Percentiles rank a stretch among this genome's conserved stretches.
phyloP scores from a whole-genome alignment of 208 protist species.

The Leishmania tropica region DNA sequence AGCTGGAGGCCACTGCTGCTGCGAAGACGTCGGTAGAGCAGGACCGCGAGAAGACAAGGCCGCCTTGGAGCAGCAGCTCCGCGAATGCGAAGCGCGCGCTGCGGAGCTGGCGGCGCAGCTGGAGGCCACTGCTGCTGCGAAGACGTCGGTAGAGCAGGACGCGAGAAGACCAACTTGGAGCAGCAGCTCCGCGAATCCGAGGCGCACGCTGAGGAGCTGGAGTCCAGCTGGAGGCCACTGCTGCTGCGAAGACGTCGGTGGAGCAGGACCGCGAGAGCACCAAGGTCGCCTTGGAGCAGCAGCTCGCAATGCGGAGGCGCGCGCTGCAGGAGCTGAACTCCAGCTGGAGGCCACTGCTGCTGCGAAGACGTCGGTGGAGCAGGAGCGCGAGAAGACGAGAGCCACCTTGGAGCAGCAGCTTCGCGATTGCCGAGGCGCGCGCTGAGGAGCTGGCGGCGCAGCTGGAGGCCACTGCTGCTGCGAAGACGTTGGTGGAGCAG shows the following conservation, averaged over 20 bases:
- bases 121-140: background rate
- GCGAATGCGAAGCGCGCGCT: no score
- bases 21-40: background rate
- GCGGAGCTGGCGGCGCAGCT: background rate
- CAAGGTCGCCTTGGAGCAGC: no score
- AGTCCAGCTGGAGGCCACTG: background rate
- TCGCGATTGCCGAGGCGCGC: background rate
- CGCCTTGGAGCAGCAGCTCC: no score
- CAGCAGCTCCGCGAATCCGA: background rate
- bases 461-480: conserved; percentile 6
- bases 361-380: background rate
- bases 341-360: no score
- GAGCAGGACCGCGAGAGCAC: background rate
- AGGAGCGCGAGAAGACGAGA: background rate
- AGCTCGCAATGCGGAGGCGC: no score
- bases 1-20: background rate
- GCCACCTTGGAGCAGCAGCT: background rate
- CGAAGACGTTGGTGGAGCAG: conserved; percentile 43
- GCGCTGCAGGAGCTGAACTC: no score
- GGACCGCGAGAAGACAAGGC: background rate
- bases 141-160: background rate
- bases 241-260: background rate
- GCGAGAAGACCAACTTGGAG: no score
- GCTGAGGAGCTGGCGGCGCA: background rate
- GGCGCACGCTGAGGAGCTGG: background rate